Percentiles rank a stretch among this genome's conserved stretches.
Conservation (phyloP, 2,329 filamentous ascomycete species). For the Ceratocystis colombiana region DNA sequence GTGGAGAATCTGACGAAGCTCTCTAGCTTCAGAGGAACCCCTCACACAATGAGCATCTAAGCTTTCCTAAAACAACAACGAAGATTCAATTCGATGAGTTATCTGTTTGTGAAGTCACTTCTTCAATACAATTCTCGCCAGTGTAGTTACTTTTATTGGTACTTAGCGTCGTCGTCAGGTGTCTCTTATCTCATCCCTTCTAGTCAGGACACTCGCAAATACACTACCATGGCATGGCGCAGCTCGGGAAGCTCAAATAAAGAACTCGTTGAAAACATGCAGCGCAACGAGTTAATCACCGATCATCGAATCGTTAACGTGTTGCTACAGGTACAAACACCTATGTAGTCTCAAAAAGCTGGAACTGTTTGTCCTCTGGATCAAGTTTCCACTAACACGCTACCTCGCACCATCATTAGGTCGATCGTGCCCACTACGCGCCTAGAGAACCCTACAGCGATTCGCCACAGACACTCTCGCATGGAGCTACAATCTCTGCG, state of each 20-base stretch:
- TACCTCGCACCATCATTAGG: constrained; percentile 39
- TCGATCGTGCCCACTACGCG: constrained; percentile 80
- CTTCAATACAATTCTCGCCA: too few species aligned
- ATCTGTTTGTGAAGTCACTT: too few species aligned
- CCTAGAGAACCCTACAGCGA: constrained; percentile 58
- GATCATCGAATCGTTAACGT: constrained; percentile 62
- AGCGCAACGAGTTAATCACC: constrained; percentile 60
- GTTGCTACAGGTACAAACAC: not conserved
- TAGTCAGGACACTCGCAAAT: not conserved
- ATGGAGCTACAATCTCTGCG: constrained; percentile 48
- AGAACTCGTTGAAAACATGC: constrained; percentile 70
- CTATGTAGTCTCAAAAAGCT: not conserved
- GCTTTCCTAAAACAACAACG: too few species aligned
- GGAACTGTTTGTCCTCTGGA: not conserved
- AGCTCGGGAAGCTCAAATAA: constrained; percentile 66
- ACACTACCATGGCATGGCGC: constrained; percentile 71
- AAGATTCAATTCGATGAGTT: too few species aligned
- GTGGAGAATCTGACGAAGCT: too few species aligned
- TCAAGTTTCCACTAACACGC: not conserved
- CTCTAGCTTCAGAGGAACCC: too few species aligned
- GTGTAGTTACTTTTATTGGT: too few species aligned
- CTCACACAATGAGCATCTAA: too few species aligned
- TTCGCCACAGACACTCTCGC: constrained; percentile 46
- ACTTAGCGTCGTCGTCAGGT: too few species aligned
- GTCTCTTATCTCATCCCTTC: too few species aligned